A percentile compares a stretch with the other conserved stretches of the same genome.
phyloP scores from a whole-genome alignment of 257 asterid genomes.

The Solanum okadae region DNA sequence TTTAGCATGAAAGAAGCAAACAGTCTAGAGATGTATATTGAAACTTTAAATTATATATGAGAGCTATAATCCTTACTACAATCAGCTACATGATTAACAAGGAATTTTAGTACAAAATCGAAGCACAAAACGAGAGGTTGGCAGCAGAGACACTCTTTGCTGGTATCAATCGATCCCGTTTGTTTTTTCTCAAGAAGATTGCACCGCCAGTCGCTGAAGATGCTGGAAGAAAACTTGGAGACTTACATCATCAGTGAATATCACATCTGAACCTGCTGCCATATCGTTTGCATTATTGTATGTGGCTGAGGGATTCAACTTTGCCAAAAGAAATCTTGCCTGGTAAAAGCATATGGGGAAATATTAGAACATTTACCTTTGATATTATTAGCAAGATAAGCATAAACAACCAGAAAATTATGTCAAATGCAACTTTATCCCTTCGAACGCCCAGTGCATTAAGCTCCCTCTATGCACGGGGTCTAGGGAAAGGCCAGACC shows the following conservation, averaged over 20 bases:
- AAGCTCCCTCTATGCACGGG: background rate
- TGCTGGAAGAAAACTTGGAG: constrained; percentile 85
- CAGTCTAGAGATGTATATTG: background rate
- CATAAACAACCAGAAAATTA: background rate
- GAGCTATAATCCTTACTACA: background rate
- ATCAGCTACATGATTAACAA: background rate
- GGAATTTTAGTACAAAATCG: background rate
- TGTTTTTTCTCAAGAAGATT: constrained; percentile 47
- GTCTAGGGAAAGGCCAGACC: background rate
- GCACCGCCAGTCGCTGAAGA: constrained; percentile 92
- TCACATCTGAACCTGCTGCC: constrained; percentile 81
- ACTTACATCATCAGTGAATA: constrained; percentile 91
- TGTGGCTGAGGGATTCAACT: constrained; percentile 95
- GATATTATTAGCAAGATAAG: background rate
- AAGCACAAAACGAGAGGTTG: background rate
- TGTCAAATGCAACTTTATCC: background rate
- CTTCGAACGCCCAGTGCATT: background rate
- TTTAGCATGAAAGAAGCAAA: background rate
- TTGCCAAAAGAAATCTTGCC: constrained; percentile 96
- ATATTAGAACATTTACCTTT: background rate
- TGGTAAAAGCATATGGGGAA: constrained; percentile 19
- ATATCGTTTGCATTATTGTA: constrained; percentile 70
- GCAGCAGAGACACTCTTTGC: background rate
- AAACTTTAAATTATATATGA: background rate
- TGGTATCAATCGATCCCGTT: background rate